Evolutionary conservation across 192 early-diverging fungal species (phyloP), one percentile per base, ranked within the genome.

Genomic region (Coemansia sp.): DNA sequence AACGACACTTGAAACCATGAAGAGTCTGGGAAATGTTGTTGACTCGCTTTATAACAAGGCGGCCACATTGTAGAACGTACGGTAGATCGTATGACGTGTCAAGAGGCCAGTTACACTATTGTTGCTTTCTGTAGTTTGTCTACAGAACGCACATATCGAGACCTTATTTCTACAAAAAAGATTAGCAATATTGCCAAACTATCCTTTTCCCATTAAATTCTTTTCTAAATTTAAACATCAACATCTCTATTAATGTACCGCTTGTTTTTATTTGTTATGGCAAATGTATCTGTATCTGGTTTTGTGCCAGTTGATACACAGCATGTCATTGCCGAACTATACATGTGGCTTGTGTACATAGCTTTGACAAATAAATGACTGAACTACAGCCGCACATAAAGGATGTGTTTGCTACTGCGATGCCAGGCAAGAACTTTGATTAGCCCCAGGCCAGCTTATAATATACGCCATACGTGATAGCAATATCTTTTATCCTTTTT

Each of bases 21-120:
- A 98, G 83, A 90, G 93, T 62, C 94, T 99, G 85, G 90, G 91
- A 51, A 90, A 93, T 63, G 97, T 97, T 25, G 95, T 99, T 8
- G 93, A 96, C 66, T 91, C 89, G 40, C 86, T 99, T 35, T 99
- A 98, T 74, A 86, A 92, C 75, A 97, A 98, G 87, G 96, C 80
- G 3, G 67, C 75, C 31, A 63, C 73, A 7, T 60, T 82, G 39
- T 81, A 66, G 45, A 51, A 29, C 3, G 21, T 23, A n/a, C 13
- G 25, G n/a, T 21, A 31, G n/a, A n/a, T n/a, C n/a, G n/a, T n/a
- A n/a, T n/a, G n/a, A n/a, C n/a, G n/a, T n/a, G n/a, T n/a, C n/a
- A n/a, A n/a, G n/a, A n/a, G n/a, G n/a, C n/a, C n/a, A n/a, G n/a
- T n/a, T 25, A 16, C 4, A 51, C 21, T 68, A 56, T 51, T 61